Conservation (phyloP, 75 land plant genomes). For the Pinus tabuliformis region DNA sequence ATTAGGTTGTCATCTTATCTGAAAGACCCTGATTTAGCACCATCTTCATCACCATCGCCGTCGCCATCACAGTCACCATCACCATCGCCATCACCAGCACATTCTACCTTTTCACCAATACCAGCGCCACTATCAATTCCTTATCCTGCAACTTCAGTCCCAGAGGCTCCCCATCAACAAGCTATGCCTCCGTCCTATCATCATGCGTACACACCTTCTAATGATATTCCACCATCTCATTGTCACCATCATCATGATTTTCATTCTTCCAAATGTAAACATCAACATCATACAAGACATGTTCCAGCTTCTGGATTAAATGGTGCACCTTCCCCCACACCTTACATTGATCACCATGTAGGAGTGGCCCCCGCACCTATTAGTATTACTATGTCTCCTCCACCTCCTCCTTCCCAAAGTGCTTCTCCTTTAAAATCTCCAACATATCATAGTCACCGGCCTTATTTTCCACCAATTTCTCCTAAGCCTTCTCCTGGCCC, state of each 20-base stretch:
- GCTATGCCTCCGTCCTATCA: not conserved
- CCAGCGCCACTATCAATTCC: constrained; percentile 21
- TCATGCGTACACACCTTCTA: not conserved
- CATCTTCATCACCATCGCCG: not conserved
- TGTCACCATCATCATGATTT: constrained; percentile 3
- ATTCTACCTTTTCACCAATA: constrained; percentile 1
- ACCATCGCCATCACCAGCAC: constrained; percentile 19
- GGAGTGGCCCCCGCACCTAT: constrained; percentile 7
- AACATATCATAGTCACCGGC: not conserved
- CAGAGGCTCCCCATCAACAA: not conserved
- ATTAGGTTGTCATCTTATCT: constrained; percentile 56
- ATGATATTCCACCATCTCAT: not conserved
- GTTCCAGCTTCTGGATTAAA: not conserved
- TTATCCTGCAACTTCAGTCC: constrained; percentile 7
- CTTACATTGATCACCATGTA: not conserved
- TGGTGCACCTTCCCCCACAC: constrained; percentile 9
- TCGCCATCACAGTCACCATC: constrained; percentile 9
- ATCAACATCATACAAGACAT: constrained; percentile 6
- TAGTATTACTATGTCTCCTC: too few relatives aligned
- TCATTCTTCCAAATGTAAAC: not conserved
- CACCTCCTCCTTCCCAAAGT: not conserved
- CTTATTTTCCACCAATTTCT: not conserved
- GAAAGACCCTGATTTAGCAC: constrained; percentile 32
- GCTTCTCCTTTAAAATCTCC: not conserved
- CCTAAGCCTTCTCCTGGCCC: not conserved